These are phyloP conservation scores for Nissolia schottii DNA, from an alignment of 306 rosid species.

Conservation along the genomic window DNA sequence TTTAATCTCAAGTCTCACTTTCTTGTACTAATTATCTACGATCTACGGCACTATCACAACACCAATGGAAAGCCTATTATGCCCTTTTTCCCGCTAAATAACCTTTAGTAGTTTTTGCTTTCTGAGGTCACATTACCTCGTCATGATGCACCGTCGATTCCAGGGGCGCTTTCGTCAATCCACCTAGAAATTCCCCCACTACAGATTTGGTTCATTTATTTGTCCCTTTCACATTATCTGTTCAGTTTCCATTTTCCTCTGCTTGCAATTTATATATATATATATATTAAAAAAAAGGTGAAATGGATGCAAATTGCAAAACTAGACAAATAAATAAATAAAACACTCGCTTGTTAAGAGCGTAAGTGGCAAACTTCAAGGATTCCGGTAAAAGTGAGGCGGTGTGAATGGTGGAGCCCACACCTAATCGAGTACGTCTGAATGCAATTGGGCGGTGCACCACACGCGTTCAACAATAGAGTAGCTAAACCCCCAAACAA, in stretches of 20 bases:
- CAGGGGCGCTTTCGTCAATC: conserved; percentile 31
- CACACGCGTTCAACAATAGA: background rate
- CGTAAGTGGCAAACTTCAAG: background rate
- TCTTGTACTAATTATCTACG: background rate
- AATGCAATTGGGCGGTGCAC: conserved; percentile 21
- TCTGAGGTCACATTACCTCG: conserved; percentile 31
- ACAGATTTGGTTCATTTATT: background rate
- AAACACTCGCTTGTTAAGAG: conserved; percentile 1
- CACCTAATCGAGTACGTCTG: conserved; percentile 9
- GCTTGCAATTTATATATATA: background rate
- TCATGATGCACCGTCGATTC: background rate
- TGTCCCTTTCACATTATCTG: conserved; percentile 8
- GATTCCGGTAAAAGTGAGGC: background rate
- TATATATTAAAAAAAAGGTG: background rate
- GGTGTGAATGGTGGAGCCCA: conserved; percentile 20
- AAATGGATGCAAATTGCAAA: background rate
- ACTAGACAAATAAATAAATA: background rate
- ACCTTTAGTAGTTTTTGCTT: conserved; percentile 14
- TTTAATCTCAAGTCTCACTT: background rate
- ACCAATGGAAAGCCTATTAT: background rate
- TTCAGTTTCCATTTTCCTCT: background rate
- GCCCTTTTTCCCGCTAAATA: conserved; percentile 17
- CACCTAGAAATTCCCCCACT: background rate
- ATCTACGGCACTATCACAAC: background rate
- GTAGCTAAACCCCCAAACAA: background rate